Conservation (phyloP, 768 basidiomycete genomes). For the Fistulinella prunicolor region DNA sequence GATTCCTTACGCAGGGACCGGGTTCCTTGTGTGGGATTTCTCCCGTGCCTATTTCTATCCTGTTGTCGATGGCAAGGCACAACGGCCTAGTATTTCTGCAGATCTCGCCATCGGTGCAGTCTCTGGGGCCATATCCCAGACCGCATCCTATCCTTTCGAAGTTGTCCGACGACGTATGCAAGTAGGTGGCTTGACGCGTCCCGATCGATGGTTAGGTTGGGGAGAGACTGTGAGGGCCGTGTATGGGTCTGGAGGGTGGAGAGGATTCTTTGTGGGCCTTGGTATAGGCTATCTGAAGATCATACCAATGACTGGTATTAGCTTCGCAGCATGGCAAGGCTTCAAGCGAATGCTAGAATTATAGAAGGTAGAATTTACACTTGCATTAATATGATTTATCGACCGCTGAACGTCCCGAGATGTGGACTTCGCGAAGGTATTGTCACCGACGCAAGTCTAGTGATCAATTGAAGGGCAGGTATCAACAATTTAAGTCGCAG, state of each 20-base stretch:
- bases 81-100: conserved; percentile 43
- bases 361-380: conserved; percentile 18
- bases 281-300: conserved; percentile 92
- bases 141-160: conserved; percentile 92
- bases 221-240: conserved; percentile 71
- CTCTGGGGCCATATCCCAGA: conserved; percentile 83
- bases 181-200: conserved; percentile 80
- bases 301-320: conserved; percentile 93
- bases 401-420: neutral
- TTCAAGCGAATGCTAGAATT: conserved; percentile 30
- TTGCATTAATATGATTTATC: neutral
- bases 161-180: conserved; percentile 92
- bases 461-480: too few species aligned
- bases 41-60: conserved; percentile 60
- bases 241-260: conserved; percentile 67
- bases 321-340: conserved; percentile 85
- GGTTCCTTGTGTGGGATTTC: conserved; percentile 89
- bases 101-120: conserved; percentile 84
- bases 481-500: too few species aligned
- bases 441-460: neutral
- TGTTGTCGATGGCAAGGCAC: conserved; percentile 38
- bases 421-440: neutral
- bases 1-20: conserved; percentile 93
- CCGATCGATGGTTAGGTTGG: conserved; percentile 74
- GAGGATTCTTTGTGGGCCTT: conserved; percentile 90